Evolutionary conservation across 2,329 filamentous ascomycete genomes (phyloP).

Genomic region (Bipolaris bicolor): DNA sequence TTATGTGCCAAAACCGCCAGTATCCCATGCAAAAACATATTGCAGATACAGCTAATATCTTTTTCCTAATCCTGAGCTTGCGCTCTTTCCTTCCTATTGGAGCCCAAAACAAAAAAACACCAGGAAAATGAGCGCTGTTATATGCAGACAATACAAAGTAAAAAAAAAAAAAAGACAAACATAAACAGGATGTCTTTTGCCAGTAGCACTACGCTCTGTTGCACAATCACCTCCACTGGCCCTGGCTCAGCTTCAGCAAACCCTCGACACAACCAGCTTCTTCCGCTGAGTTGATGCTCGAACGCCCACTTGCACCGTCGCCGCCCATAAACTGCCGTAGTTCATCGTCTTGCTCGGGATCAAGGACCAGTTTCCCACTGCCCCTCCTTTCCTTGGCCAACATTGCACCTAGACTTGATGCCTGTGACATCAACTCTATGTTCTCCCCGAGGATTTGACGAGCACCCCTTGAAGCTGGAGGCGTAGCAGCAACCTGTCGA

Average conservation of each 20-base stretch:
- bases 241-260: constrained; percentile 86
- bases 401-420: constrained; percentile 46
- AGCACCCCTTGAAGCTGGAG: constrained; percentile 40
- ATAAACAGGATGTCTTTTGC: background rate
- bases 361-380: constrained; percentile 40
- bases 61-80: background rate
- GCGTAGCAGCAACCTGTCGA: constrained; percentile 31
- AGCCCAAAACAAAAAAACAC: background rate
- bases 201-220: background rate
- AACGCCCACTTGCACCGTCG: constrained; percentile 65
- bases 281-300: constrained; percentile 52
- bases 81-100: background rate
- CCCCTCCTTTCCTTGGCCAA: constrained; percentile 42
- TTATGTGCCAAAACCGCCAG: background rate
- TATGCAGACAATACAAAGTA: background rate
- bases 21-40: background rate
- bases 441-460: constrained; percentile 58
- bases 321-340: constrained; percentile 76
- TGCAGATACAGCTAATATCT: background rate
- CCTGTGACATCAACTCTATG: constrained; percentile 49
- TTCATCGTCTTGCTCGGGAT: constrained; percentile 64
- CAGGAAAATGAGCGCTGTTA: constrained; percentile 5
- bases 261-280: constrained; percentile 91
- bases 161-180: background rate
- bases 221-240: constrained; percentile 70